Percentiles rank a stretch among this genome's conserved stretches.
These are phyloP conservation scores for Talaromyces sp. DNA, from an alignment of 2,329 filamentous ascomycete genomes.

Conservation along the genomic window DNA sequence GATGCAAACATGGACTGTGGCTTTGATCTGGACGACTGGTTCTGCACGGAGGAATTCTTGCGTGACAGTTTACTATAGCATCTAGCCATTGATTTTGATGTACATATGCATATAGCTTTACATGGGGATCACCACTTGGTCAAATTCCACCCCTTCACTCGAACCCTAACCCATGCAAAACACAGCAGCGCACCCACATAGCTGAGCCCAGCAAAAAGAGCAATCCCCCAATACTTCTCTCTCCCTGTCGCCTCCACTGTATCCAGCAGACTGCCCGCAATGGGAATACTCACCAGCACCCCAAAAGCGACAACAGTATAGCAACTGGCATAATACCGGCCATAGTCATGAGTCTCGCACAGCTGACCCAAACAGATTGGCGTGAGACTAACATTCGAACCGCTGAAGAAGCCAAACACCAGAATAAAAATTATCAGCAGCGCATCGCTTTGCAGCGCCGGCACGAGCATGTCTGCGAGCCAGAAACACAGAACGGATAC, in stretches of 20 bases:
- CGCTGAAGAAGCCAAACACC: slow-evolving; percentile 69
- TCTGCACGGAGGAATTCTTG: slow-evolving; percentile 8
- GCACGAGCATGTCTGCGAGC: slow-evolving; percentile 13
- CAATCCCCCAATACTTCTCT: slow-evolving; percentile 23
- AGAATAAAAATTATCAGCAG: slow-evolving; percentile 57
- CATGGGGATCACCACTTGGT: slow-evolving; percentile 7
- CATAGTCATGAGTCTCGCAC: slow-evolving; percentile 69
- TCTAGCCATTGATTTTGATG: neutral
- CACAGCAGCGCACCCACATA: slow-evolving; percentile 17
- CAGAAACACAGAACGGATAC: slow-evolving; percentile 23
- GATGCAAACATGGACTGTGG: neutral
- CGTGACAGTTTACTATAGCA: neutral
- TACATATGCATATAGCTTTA: neutral
- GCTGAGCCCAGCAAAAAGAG: slow-evolving; percentile 18
- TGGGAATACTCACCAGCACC: slow-evolving; percentile 25
- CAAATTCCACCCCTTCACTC: slow-evolving; percentile 16
- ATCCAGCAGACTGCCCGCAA: slow-evolving; percentile 17
- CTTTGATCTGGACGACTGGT: slow-evolving; percentile 11
- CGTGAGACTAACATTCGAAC: slow-evolving; percentile 67
- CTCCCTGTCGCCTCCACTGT: slow-evolving; percentile 13
- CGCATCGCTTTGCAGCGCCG: neutral
- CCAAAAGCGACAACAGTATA: slow-evolving; percentile 23
- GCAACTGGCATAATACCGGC: slow-evolving; percentile 65
- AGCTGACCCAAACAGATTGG: slow-evolving; percentile 73
- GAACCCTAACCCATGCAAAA: slow-evolving; percentile 15